Evolutionary conservation across 805 yeast genomes (phyloP), one percentile per base, ranked within the genome.

Genomic region (Saturnispora besseyi): DNA sequence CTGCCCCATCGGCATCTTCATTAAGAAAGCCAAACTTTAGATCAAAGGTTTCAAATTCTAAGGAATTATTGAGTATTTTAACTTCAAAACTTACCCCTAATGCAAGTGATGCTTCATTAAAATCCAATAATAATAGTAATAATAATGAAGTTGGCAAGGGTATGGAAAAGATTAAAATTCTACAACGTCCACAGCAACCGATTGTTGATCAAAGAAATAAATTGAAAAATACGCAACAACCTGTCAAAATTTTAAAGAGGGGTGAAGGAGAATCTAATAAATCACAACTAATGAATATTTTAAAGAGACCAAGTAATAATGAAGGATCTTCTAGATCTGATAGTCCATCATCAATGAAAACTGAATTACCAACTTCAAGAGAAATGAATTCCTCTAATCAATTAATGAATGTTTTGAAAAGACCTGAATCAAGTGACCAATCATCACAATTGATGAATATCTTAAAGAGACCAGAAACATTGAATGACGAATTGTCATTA

Each of bases 21-120:
- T 57, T 67, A 34, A 59, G 58, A 42, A 67, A 61, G 49, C 70
- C 71, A n/a, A 57, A 58, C 48, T 56, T 56, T 32, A 61, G 62
- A 44, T 60, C 68, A n/a, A 63, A 61, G 37, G 64, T 59, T 48
- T 56, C 66, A 1, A 60, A 67, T 46, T 61, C 68, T 48, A 63
- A 62, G 44, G 64, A 66, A 51, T 45, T 68, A 30, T 51, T 68
- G 48, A 59, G 63, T 41, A 56, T 66, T 28, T 49, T 63, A 37
- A 62, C 59, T 15, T 53, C 59, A 10, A 55, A 55, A 33, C 24
- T 41, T 5, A 9, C 45, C 5, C 10, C 41, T 26, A 21, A 24
- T 26, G 9, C 29, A 29, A 31, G 10, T 15, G 41, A 12, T 15
- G 41, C 12, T 37, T 28, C 18, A 9, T 13, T 12, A 21, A 18